Conservation (phyloP, 352 stramenopile genomes). For the Globisporangium heterothallicum region DNA sequence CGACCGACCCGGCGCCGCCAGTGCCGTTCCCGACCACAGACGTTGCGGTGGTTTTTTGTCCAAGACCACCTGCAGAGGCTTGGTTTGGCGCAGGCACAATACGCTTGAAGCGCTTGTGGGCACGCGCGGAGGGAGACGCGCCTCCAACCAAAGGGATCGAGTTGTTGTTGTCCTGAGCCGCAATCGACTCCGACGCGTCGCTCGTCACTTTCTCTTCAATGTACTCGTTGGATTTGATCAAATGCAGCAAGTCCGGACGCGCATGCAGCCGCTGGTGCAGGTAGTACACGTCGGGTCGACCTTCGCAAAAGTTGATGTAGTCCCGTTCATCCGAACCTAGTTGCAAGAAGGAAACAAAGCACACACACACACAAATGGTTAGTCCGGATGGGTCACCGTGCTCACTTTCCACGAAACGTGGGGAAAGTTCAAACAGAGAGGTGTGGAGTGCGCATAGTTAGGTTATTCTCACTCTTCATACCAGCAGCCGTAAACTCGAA, state of each 20-base stretch:
- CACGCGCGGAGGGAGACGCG: slow-evolving; percentile 24
- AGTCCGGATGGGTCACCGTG: slow-evolving; percentile 13
- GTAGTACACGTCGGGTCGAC: slow-evolving; percentile 72
- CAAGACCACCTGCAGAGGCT: not conserved
- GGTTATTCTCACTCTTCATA: slow-evolving; percentile 69
- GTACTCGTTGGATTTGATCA: slow-evolving; percentile 83
- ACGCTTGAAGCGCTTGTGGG: slow-evolving; percentile 68
- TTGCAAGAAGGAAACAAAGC: slow-evolving; percentile 9
- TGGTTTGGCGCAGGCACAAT: slow-evolving; percentile 20
- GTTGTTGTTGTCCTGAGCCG: slow-evolving; percentile 7
- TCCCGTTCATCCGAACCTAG: slow-evolving; percentile 71
- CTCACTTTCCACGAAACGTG: slow-evolving; percentile 10
- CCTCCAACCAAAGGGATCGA: slow-evolving; percentile 1
- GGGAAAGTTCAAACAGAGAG: not conserved
- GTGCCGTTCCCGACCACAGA: slow-evolving; percentile 5
- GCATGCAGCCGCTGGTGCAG: slow-evolving; percentile 71
- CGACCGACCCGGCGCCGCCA: too few relatives aligned
- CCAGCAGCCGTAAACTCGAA: slow-evolving; percentile 80
- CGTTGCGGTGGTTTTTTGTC: not conserved
- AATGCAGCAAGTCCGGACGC: slow-evolving; percentile 62
- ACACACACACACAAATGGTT: slow-evolving; percentile 15
- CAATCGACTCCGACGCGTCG: slow-evolving; percentile 46
- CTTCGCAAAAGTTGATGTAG: slow-evolving; percentile 77
- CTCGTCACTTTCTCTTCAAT: slow-evolving; percentile 72
- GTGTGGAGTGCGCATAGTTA: too few relatives aligned